Base-by-base conservation (phyloP, 305 asterid genomes). In the Fraxinus sp. region DNA sequence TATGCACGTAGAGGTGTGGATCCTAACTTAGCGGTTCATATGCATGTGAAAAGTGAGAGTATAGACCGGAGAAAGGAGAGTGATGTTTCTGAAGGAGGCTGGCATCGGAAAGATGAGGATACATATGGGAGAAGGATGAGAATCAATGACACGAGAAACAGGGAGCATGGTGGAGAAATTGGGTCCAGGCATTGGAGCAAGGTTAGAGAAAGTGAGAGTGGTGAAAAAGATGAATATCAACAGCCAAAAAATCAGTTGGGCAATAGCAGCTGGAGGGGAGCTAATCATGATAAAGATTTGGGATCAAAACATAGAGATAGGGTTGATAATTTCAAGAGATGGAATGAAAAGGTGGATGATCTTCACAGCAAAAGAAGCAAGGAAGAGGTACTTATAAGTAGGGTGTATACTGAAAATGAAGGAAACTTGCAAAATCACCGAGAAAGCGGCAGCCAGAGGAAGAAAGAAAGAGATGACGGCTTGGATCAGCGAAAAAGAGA, bases 401-500 rank as follows among this genome's bases (percentile, higher is more conserved):
- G 94, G 87, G 97, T 88, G 52, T 86, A 85, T 84, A 80, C 83
- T 78, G 95, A 89, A 72, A 95, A 87, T 84, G 99, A 92, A 80
- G 96, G 85, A 80, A 81, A 82, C 49, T 75, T 87, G 77, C 91
- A 86, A 83, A 81, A 83, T 79, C 89, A 87, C 66, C 88, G 92
- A 83, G 98, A 92, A 84, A 88, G 85, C 84, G 88, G 90, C 86
- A 88, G 89, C 85, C 91, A 89, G 28, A 86, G 97, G 86, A 94
- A 90, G 89, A 89, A 97, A 88, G 98, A 90, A 79, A 92, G 97
- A 88, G 97, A 90, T 83, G 97, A 91, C 84, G 83, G 83, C 82
- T 85, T 90, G 81, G 98, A 93, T 89, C 94, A 82, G 87, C 85
- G 91, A 80, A 94, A 91, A 87, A 88, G 94, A 86, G 97, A 94